Evolutionary conservation across 768 basidiomycete species (phyloP).

Genomic region (Phaffia australis): DNA sequence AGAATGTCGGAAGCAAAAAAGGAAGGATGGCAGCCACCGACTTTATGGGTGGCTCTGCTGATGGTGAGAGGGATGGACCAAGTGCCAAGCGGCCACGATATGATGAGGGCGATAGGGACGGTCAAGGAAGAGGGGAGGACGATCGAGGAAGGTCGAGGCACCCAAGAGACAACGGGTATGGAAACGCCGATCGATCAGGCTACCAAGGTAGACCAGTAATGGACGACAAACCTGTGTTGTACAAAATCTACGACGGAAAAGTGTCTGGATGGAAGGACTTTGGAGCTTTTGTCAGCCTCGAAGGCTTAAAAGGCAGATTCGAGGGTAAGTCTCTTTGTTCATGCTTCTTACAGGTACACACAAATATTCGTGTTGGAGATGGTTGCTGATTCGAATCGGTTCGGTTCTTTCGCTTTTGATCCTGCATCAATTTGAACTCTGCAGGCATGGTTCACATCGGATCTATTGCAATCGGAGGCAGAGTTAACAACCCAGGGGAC

Average conservation of each 20-base stretch:
- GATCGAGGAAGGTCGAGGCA: slow-evolving; percentile 11
- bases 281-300: slow-evolving; percentile 83
- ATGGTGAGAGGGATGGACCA: slow-evolving; percentile 31
- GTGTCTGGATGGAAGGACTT: slow-evolving; percentile 84
- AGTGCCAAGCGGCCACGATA: slow-evolving; percentile 6
- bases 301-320: slow-evolving; percentile 70
- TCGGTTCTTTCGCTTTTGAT: slow-evolving; percentile 17
- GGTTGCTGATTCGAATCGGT: background rate
- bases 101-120: slow-evolving; percentile 10
- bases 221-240: slow-evolving; percentile 77
- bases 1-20: slow-evolving; percentile 56
- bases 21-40: slow-evolving; percentile 39
- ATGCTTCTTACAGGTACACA: background rate
- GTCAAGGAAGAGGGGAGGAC: slow-evolving; percentile 1
- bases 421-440: background rate
- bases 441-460: slow-evolving; percentile 97
- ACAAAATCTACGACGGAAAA: slow-evolving; percentile 86
- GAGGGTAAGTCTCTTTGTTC: slow-evolving; percentile 56
- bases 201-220: slow-evolving; percentile 38
- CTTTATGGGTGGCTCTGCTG: background rate
- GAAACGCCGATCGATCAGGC: slow-evolving; percentile 30
- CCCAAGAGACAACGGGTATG: slow-evolving; percentile 38
- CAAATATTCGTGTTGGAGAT: background rate
- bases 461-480: slow-evolving; percentile 66
- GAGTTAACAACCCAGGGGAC: slow-evolving; percentile 78